phyloP scores from a whole-genome alignment of 768 basidiomycete genomes.

The Agrocybe praecox region DNA sequence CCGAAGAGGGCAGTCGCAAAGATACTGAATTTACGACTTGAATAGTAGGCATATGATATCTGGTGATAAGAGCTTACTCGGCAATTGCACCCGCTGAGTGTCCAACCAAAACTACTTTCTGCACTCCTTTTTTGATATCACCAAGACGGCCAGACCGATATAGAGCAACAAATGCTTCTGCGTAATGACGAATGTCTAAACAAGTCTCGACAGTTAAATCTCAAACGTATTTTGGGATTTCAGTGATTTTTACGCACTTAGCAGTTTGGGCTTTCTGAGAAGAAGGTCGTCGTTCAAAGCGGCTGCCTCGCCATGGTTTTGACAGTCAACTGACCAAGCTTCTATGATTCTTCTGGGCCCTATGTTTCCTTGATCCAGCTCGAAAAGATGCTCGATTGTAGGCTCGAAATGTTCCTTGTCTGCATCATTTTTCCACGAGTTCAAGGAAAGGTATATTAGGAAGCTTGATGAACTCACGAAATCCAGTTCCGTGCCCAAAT shows the following conservation, averaged over 20 bases:
- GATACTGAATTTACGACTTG: background rate
- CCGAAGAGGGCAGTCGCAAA: background rate
- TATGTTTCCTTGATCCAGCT: background rate
- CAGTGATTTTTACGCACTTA: background rate
- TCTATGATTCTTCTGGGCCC: background rate
- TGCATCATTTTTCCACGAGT: too few species aligned
- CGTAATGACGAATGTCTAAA: background rate
- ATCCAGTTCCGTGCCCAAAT: slow-evolving; percentile 1
- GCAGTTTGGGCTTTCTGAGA: background rate
- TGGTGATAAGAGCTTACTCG: background rate
- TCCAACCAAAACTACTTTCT: background rate
- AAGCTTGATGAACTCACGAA: background rate
- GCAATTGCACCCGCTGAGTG: slow-evolving; percentile 2
- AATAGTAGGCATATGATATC: too few species aligned
- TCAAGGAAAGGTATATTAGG: too few species aligned
- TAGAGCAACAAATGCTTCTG: background rate
- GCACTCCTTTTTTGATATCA: background rate
- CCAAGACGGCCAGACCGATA: background rate
- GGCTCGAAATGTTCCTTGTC: slow-evolving; percentile 6
- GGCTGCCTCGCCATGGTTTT: slow-evolving; percentile 1
- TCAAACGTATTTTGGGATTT: too few species aligned
- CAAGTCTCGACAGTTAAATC: background rate
- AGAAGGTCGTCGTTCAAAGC: background rate
- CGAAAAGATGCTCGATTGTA: background rate
- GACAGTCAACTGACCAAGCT: slow-evolving; percentile 5